Evolutionary conservation across 2,329 filamentous ascomycete species (phyloP).

Genomic region (Scedosporium minutisporum): DNA sequence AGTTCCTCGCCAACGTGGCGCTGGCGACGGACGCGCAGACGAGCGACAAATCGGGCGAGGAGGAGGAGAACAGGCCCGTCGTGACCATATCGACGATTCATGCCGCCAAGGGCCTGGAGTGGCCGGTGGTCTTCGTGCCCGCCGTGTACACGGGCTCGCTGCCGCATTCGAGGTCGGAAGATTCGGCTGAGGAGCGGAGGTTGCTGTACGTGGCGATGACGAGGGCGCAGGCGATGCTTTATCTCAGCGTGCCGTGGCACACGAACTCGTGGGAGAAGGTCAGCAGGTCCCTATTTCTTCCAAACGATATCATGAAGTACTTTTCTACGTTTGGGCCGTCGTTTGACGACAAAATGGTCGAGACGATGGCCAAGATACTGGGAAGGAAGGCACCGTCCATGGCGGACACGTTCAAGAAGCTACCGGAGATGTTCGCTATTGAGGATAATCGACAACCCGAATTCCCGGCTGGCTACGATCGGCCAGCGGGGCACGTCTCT

Average conservation of each 20-base stretch:
- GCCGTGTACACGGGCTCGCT: constrained; percentile 85
- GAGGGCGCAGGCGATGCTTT: constrained; percentile 74
- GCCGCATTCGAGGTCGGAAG: constrained; percentile 77
- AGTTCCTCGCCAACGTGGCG: constrained; percentile 82
- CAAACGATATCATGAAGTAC: constrained; percentile 15
- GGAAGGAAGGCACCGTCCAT: constrained; percentile 49
- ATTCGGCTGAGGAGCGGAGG: constrained; percentile 74
- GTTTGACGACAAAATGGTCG: constrained; percentile 52
- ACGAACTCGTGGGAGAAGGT: constrained; percentile 15
- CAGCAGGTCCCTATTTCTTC: constrained; percentile 19
- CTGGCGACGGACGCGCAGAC: constrained; percentile 72
- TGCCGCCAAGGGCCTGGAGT: constrained; percentile 90
- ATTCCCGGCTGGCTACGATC: constrained; percentile 38
- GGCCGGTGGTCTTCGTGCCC: constrained; percentile 91
- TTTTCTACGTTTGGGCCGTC: constrained; percentile 58
- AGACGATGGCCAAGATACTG: constrained; percentile 63
- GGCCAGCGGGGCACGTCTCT: constrained; percentile 16
- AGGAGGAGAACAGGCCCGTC: constrained; percentile 47
- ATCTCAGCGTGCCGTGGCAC: constrained; percentile 69
- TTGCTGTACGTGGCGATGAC: constrained; percentile 97
- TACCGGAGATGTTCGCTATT: constrained; percentile 42
- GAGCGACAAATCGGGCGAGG: constrained; percentile 41
- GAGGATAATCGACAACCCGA: constrained; percentile 62
- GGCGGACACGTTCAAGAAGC: constrained; percentile 40
- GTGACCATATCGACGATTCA: constrained; percentile 95